These are phyloP conservation scores for Hsuehochloa calcarea DNA, from an alignment of 176 grass and related monocot genomes.

Conservation along the genomic window DNA sequence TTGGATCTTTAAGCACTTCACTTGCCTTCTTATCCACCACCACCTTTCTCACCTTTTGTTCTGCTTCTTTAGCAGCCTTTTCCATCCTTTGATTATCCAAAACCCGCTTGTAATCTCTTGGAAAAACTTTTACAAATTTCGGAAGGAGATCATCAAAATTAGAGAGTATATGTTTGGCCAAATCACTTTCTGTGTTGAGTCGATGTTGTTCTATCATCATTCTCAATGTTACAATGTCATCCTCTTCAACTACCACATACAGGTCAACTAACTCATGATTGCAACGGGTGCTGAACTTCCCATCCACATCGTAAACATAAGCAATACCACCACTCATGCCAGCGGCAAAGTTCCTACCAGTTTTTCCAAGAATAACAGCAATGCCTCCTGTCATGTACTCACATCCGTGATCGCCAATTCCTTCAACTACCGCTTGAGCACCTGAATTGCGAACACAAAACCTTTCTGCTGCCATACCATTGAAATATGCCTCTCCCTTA, in stretches of 20 bases:
- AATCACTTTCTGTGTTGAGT: constrained; percentile 38
- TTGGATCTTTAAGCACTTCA: constrained; percentile 39
- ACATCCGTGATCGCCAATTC: constrained; percentile 70
- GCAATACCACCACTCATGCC: constrained; percentile 72
- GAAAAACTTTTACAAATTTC: constrained; percentile 65
- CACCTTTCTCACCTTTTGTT: constrained; percentile 27
- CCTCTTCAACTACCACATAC: constrained; percentile 50
- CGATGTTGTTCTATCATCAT: constrained; percentile 68
- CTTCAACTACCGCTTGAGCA: constrained; percentile 65
- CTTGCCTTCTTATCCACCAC: constrained; percentile 30
- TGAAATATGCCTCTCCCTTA: constrained; percentile 60
- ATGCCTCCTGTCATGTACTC: constrained; percentile 78
- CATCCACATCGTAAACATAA: constrained; percentile 64
- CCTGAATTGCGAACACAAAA: constrained; percentile 79
- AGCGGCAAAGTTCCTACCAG: constrained; percentile 69
- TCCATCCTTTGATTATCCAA: constrained; percentile 42
- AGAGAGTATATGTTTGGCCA: constrained; percentile 56
- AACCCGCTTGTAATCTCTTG: constrained; percentile 63
- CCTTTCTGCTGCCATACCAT: constrained; percentile 69
- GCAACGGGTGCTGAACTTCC: constrained; percentile 46
- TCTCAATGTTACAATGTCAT: constrained; percentile 49
- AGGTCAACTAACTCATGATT: constrained; percentile 62
- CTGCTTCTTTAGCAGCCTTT: constrained; percentile 28
- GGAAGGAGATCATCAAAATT: constrained; percentile 48
- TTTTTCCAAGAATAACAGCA: constrained; percentile 65